Base-by-base conservation (phyloP, 495 filamentous ascomycete genomes). In the Hypoxylon rickii region DNA sequence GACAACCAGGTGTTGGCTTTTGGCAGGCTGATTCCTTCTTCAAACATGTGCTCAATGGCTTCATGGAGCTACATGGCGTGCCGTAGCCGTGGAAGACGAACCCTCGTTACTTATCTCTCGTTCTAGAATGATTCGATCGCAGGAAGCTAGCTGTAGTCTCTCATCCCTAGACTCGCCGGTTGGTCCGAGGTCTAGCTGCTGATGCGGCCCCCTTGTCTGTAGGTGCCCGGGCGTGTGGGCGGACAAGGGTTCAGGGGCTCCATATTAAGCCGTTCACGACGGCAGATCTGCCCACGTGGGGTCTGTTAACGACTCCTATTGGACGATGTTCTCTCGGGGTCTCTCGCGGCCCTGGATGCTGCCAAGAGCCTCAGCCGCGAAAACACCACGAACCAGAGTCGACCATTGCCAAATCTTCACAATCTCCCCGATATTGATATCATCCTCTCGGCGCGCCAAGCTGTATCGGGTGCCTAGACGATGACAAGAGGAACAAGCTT, bases 291-390 rank as follows among this genome's bases (percentile, higher is more conserved):
- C 48, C 38, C 59, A 63, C 59, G 59, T 63, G 59, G 59, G 59
- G 52, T 56, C 0, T 11, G n/a, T 18, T 7, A 7, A 10, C 19
- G 22, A 11, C 2, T 43, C 21, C 33, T 3, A 63, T 63, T 63
- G 59, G 59, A 3, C 11, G 13, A 39, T 4, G 44, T 17, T 7
- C 17, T 17, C 36, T 13, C 46, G 17, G 43, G 51, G 46, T 22
- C 26, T 26, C 18, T 10, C 19, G 46, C 41, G 22, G 21, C 26
- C 17, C 34, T 46, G 29, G 22, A 8, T 26, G 10, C 43, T 34
- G 60, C 60, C 60, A 64, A 64, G 60, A 64, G 60, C 60, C 54
- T 59, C 60, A 64, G 54, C 60, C 55, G 44, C 50, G 41, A 59
- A 42, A 19, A 31, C 48, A 19, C 53, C 43, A 42, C 60, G 50